phyloP scores from a whole-genome alignment of 495 filamentous ascomycete genomes.

The Glutinoglossum americanum region DNA sequence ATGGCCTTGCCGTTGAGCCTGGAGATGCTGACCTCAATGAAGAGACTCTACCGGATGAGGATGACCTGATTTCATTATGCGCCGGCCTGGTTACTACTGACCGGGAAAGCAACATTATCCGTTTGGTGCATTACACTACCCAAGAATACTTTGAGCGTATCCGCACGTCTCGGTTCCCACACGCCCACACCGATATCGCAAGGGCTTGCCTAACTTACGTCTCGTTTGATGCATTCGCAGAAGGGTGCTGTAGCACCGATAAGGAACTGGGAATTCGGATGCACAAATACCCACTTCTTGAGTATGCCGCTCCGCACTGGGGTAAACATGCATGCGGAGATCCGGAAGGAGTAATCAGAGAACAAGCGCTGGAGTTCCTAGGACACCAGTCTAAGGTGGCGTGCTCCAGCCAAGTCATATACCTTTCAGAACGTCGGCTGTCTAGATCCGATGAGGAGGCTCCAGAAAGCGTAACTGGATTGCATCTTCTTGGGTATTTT shows the following conservation, averaged over 20 bases:
- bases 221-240: constrained; percentile 17
- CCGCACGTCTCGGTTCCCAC: constrained; percentile 16
- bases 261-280: background rate
- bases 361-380: background rate
- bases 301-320: background rate
- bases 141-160: constrained; percentile 28
- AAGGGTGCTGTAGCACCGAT: background rate
- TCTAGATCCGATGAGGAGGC: background rate
- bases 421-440: background rate
- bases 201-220: constrained; percentile 25
- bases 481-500: background rate
- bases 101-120: constrained; percentile 19
- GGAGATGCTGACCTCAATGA: constrained; percentile 15
- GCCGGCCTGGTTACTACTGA: constrained; percentile 23
- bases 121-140: constrained; percentile 32
- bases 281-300: background rate
- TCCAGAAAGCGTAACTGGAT: background rate
- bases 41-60: constrained; percentile 10
- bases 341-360: background rate
- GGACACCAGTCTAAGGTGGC: background rate
- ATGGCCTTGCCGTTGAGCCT: constrained; percentile 26
- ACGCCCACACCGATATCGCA: constrained; percentile 17
- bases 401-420: background rate
- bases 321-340: background rate
- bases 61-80: constrained; percentile 24